These are phyloP conservation scores for Phaeosphaeria sp. DNA, from an alignment of 2,329 filamentous ascomycete genomes.

Conservation along the genomic window DNA sequence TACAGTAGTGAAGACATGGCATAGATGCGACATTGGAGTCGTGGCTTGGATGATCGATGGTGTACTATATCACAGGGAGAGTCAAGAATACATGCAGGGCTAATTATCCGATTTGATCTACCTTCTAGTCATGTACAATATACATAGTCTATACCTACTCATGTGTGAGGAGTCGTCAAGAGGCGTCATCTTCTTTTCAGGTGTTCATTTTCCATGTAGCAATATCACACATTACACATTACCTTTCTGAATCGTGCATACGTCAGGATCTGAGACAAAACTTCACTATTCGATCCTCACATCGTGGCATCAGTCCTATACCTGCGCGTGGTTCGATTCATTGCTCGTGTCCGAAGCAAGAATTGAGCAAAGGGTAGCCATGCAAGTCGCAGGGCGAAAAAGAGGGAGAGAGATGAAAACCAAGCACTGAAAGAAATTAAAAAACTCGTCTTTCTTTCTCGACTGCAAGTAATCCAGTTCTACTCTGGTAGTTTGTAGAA, in stretches of 20 bases:
- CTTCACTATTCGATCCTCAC: no score
- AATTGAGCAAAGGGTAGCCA: neutral
- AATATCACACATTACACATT: no score
- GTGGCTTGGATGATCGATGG: neutral
- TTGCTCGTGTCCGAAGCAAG: no score
- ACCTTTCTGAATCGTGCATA: no score
- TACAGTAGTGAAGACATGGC: constrained; percentile 11
- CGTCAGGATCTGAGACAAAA: no score
- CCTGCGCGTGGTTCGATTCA: no score
- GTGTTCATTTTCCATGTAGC: no score
- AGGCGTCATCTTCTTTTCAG: no score
- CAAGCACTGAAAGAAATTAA: neutral
- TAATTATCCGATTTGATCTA: neutral
- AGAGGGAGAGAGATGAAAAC: neutral
- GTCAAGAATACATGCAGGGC: neutral
- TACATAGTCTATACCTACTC: neutral
- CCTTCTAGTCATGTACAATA: neutral
- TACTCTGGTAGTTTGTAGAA: neutral
- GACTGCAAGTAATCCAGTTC: neutral
- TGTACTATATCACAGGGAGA: neutral
- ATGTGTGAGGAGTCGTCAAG: no score
- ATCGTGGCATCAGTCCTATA: no score
- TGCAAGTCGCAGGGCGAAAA: no score
- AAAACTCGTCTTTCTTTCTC: neutral
- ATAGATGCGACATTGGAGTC: neutral